A percentile compares a stretch with the other conserved stretches of the same genome.
Conservation (phyloP, 2,329 filamentous ascomycete genomes). For the Pseudopyrenochaeta lycopersici region DNA sequence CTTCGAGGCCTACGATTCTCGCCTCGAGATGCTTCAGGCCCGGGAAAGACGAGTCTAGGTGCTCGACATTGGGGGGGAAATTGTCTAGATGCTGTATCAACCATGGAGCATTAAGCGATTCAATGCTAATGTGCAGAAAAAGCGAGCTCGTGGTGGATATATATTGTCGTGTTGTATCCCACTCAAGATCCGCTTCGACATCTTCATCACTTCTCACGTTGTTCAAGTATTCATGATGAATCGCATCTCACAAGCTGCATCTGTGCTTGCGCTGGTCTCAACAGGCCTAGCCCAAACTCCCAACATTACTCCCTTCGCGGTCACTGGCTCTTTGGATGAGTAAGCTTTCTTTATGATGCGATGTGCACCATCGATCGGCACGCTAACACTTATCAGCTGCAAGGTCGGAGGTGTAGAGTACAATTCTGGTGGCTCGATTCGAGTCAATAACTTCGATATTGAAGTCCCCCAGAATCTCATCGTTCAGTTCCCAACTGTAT, state of each 20-base stretch:
- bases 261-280: conserved; percentile 29
- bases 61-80: neutral
- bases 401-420: conserved; percentile 30
- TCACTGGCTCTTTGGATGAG: conserved; percentile 41
- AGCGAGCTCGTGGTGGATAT: conserved; percentile 13
- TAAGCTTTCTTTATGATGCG: conserved; percentile 10
- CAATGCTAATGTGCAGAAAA: neutral
- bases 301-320: conserved; percentile 32
- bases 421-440: conserved; percentile 59
- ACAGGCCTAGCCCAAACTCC: conserved; percentile 30
- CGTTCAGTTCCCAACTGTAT: conserved; percentile 59
- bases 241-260: conserved; percentile 22
- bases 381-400: conserved; percentile 24
- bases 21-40: conserved; percentile 1
- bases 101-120: neutral
- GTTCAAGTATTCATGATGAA: conserved; percentile 19
- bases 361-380: neutral
- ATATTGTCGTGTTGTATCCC: conserved; percentile 6
- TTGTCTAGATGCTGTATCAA: neutral
- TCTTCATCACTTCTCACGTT: neutral
- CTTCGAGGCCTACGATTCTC: conserved; percentile 12
- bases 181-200: conserved; percentile 1
- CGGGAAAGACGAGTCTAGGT: neutral
- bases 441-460: conserved; percentile 57
- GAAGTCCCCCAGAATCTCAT: conserved; percentile 61